phyloP scores from a whole-genome alignment of 192 early-diverging fungal species.

The Coemansia sp. region DNA sequence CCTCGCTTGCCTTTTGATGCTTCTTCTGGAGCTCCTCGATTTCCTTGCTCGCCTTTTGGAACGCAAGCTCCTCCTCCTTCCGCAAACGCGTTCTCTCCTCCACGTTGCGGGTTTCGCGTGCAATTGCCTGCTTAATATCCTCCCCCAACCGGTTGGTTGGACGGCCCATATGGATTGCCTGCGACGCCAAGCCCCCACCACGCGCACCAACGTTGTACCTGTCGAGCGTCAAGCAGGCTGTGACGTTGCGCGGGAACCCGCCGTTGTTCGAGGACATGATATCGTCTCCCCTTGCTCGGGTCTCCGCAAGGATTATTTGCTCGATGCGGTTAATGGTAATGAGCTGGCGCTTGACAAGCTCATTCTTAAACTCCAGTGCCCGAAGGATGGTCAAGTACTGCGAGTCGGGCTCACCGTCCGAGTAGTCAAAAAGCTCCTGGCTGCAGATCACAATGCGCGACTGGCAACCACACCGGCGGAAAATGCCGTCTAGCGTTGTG shows the following conservation, averaged over 20 bases:
- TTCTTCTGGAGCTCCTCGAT: constrained; percentile 39
- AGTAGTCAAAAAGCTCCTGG: constrained; percentile 68
- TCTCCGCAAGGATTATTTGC: constrained; percentile 65
- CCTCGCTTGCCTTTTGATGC: constrained; percentile 21
- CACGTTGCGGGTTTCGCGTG: constrained; percentile 29
- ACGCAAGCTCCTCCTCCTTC: constrained; percentile 16
- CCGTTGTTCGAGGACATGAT: constrained; percentile 56
- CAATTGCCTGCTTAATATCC: constrained; percentile 53
- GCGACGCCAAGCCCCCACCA: constrained; percentile 46
- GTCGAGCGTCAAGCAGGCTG: constrained; percentile 59
- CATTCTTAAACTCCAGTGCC: constrained; percentile 60
- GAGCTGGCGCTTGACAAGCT: constrained; percentile 72
- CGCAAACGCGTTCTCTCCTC: constrained; percentile 11
- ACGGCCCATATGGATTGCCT: constrained; percentile 40
- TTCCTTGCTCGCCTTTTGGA: constrained; percentile 32
- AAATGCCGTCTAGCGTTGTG: constrained; percentile 54
- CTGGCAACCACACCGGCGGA: constrained; percentile 52
- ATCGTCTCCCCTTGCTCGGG: constrained; percentile 41
- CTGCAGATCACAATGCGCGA: constrained; percentile 63
- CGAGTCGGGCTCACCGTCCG: constrained; percentile 61
- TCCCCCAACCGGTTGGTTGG: constrained; percentile 55
- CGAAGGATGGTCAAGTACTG: constrained; percentile 65
- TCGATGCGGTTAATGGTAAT: constrained; percentile 69
- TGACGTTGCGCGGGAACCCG: constrained; percentile 63
- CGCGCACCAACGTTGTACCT: constrained; percentile 62